Percentiles rank a stretch among this genome's conserved stretches.
Evolutionary conservation across 768 basidiomycete genomes (phyloP).

Genomic region (Lactarius indigo): DNA sequence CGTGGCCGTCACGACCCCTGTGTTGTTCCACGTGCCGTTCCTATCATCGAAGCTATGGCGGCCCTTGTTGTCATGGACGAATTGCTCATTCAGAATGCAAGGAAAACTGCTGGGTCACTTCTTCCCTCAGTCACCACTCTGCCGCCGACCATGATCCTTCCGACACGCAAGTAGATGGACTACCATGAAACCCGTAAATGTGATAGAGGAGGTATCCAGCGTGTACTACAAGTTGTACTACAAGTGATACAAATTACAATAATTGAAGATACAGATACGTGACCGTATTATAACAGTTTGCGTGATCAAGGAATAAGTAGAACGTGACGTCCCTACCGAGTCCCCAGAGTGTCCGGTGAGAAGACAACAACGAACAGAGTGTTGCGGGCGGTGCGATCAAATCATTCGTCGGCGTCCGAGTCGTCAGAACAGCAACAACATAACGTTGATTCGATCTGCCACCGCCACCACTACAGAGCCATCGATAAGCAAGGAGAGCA

Average conservation of each 20-base stretch:
- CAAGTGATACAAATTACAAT: conserved; percentile 15
- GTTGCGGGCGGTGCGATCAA: not conserved
- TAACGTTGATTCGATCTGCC: conserved; percentile 61
- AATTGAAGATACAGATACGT: conserved; percentile 18
- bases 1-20: conserved; percentile 96
- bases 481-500: conserved; percentile 1
- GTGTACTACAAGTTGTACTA: not conserved
- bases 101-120: conserved; percentile 65
- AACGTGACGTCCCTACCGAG: not conserved
- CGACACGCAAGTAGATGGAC: conserved; percentile 9
- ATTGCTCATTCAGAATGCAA: conserved; percentile 83
- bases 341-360: not conserved
- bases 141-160: conserved; percentile 80
- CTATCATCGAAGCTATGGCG: conserved; percentile 98
- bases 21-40: conserved; percentile 94
- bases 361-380: not conserved
- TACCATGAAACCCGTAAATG: not conserved
- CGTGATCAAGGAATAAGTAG: not conserved
- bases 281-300: conserved; percentile 6
- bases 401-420: conserved; percentile 49
- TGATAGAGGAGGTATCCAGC: conserved; percentile 20
- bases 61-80: conserved; percentile 93
- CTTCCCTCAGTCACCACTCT: conserved; percentile 87
- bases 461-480: conserved; percentile 70
- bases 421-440: conserved; percentile 56